Evolutionary conservation across 2,329 filamentous ascomycete genomes (phyloP).

Genomic region (Scedosporium apiospermum): DNA sequence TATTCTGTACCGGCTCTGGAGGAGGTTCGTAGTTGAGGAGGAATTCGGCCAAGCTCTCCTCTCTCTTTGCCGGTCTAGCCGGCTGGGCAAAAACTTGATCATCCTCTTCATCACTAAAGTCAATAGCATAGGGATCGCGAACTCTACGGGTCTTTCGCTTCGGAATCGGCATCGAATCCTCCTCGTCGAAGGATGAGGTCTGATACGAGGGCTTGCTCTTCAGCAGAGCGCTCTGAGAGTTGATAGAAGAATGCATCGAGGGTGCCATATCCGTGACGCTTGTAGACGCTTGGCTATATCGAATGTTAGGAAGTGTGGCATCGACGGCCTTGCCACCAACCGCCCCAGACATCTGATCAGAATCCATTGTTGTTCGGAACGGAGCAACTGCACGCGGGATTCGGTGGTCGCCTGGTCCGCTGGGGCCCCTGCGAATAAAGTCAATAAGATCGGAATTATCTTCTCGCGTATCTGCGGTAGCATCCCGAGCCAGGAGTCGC

Average conservation of each 20-base stretch:
- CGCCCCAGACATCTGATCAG: conserved; percentile 58
- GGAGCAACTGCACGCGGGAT: conserved; percentile 78
- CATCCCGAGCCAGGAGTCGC: conserved; percentile 62
- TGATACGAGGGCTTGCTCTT: conserved; percentile 28
- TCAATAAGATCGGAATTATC: conserved; percentile 85
- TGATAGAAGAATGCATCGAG: conserved; percentile 55
- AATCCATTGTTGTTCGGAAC: conserved; percentile 78
- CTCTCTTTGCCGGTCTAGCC: conserved; percentile 26
- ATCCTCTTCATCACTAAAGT: conserved; percentile 62
- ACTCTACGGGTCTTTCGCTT: conserved; percentile 68
- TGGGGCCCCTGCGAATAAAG: conserved; percentile 80
- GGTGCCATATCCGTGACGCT: conserved; percentile 48
- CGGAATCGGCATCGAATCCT: conserved; percentile 54
- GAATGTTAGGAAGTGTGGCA: conserved; percentile 44
- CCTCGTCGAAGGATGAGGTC: conserved; percentile 34
- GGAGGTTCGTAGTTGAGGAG: conserved; percentile 61
- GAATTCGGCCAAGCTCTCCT: conserved; percentile 68
- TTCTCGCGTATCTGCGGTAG: conserved; percentile 49
- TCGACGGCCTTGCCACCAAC: conserved; percentile 48
- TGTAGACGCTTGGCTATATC: conserved; percentile 47
- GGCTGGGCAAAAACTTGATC: conserved; percentile 34
- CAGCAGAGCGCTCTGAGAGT: conserved; percentile 64
- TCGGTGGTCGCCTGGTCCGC: conserved; percentile 48
- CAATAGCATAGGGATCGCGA: conserved; percentile 89
- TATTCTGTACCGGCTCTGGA: conserved; percentile 21